Conservation (phyloP, 306 rosid genomes). For the Cicer bijugum region DNA sequence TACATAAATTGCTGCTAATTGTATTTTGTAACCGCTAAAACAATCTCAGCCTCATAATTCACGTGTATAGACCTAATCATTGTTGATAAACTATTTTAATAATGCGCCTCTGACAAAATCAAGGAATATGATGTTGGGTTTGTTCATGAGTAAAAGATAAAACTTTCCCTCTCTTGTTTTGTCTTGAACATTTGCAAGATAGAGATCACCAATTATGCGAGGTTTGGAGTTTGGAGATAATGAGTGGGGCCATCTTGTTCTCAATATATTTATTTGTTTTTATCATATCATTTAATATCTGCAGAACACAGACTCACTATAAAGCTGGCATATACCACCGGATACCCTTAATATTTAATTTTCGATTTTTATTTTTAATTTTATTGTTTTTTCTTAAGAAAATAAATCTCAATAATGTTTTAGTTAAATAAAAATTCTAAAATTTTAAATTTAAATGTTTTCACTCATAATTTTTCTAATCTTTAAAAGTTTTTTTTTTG, state of each 20-base stretch:
- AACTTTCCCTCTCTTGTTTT: slow-evolving; percentile 26
- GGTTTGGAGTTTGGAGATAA: slow-evolving; percentile 27
- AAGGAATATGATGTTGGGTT: slow-evolving; percentile 29
- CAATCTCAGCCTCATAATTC: slow-evolving; percentile 37
- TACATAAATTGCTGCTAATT: neutral
- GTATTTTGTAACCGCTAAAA: slow-evolving; percentile 31
- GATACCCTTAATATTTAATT: slow-evolving; percentile 32
- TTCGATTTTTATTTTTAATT: neutral
- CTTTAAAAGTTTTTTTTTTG: no score
- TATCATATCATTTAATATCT: neutral
- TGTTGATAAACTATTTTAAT: slow-evolving; percentile 3
- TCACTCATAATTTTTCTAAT: no score
- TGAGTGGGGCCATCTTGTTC: slow-evolving; percentile 37
- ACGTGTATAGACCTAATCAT: slow-evolving; percentile 36
- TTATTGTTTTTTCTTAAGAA: no score
- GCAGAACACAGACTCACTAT: neutral
- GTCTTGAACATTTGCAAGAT: slow-evolving; percentile 3
- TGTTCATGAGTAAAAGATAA: slow-evolving; percentile 7
- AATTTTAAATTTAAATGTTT: no score
- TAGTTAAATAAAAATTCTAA: no score
- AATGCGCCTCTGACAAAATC: slow-evolving; percentile 18
- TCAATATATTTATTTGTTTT: slow-evolving; percentile 4
- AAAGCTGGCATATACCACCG: slow-evolving; percentile 33
- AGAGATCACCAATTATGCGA: neutral
- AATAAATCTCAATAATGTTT: no score